Conservation (phyloP, 2,329 filamentous ascomycete genomes). For the Dactylellina sp. region DNA sequence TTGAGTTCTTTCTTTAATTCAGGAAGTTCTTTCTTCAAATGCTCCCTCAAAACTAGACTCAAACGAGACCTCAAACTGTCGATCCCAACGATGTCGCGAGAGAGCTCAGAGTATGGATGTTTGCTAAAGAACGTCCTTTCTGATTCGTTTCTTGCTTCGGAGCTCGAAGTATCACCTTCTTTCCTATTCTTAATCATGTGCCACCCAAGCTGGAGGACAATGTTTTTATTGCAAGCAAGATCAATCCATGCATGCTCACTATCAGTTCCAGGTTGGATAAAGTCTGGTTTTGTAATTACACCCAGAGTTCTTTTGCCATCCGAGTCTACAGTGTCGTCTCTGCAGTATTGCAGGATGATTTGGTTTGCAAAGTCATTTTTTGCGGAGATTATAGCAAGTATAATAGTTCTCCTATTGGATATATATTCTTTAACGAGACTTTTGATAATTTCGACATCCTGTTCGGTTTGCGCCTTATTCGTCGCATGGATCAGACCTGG, state of each 20-base stretch:
- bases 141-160: conserved; percentile 12
- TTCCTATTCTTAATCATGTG: conserved; percentile 69
- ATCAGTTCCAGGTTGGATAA: conserved; percentile 62
- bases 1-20: conserved; percentile 22
- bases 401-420: conserved; percentile 69
- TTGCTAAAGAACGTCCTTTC: conserved; percentile 41
- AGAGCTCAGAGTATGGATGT: conserved; percentile 20
- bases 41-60: conserved; percentile 9
- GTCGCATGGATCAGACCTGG: conserved; percentile 69
- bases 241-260: conserved; percentile 64
- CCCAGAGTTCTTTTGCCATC: conserved; percentile 68
- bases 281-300: conserved; percentile 71
- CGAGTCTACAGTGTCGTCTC: conserved; percentile 61
- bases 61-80: conserved; percentile 22
- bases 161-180: conserved; percentile 59
- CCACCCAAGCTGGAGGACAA: conserved; percentile 65
- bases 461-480: conserved; percentile 65
- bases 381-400: conserved; percentile 69
- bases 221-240: conserved; percentile 26
- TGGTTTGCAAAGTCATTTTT: conserved; percentile 70
- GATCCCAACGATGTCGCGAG: conserved; percentile 23
- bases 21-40: conserved; percentile 24
- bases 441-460: conserved; percentile 66
- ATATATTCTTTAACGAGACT: conserved; percentile 70
- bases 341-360: conserved; percentile 68